A percentile compares a stretch with the other conserved stretches of the same genome.
Evolutionary conservation across 1,284 basidiomycete genomes (phyloP).

Genomic region (Heliocybe sulcata): DNA sequence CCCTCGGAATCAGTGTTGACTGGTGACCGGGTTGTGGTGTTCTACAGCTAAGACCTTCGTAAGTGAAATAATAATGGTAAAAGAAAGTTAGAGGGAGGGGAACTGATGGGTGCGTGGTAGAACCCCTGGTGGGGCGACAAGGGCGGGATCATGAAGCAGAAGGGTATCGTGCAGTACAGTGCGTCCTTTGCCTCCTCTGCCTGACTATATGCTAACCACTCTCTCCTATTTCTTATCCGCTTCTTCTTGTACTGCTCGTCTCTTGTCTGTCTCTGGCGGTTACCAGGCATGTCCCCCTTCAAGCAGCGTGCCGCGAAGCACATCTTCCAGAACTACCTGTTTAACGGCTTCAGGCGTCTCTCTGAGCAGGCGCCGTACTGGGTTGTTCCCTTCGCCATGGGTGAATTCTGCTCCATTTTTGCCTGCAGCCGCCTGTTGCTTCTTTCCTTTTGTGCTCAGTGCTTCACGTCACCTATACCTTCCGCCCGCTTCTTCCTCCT

Average conservation of each 20-base stretch:
- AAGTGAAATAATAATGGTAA: conserved; percentile 23
- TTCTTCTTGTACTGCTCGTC: no score
- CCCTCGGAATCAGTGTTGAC: neutral
- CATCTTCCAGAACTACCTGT: conserved; percentile 70
- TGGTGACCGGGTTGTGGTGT: neutral
- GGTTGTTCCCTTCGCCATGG: conserved; percentile 68
- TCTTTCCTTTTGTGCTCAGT: neutral
- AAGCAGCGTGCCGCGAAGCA: conserved; percentile 69
- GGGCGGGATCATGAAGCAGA: conserved; percentile 53
- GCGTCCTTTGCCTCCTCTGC: conserved; percentile 23
- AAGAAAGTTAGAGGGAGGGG: neutral
- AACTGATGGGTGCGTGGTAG: conserved; percentile 30
- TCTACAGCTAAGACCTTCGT: conserved; percentile 58
- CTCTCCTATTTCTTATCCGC: conserved; percentile 1
- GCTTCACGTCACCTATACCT: neutral
- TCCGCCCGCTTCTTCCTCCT: neutral
- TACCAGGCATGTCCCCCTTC: conserved; percentile 74
- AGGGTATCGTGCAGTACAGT: conserved; percentile 81
- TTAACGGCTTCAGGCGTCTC: conserved; percentile 83
- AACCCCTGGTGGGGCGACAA: conserved; percentile 92
- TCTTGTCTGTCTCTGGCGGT: conserved; percentile 1
- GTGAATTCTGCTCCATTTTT: conserved; percentile 38
- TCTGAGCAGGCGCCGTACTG: conserved; percentile 77
- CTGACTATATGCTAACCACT: neutral
- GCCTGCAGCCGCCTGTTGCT: neutral